These are phyloP conservation scores for Boletellus sp. DNA, from an alignment of 768 basidiomycete species.

Conservation along the genomic window DNA sequence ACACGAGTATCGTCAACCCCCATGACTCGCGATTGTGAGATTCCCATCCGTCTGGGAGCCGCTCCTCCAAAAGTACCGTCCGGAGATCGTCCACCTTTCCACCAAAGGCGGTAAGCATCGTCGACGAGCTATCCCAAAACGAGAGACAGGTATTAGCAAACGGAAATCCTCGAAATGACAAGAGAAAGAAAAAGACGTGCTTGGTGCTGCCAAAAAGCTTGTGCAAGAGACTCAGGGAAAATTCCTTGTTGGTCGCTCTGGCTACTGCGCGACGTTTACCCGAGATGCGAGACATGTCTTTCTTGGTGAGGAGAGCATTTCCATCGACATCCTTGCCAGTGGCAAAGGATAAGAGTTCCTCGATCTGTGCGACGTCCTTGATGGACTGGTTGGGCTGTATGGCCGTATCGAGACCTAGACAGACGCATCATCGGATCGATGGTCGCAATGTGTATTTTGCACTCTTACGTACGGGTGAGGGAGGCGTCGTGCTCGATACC, in stretches of 20 bases:
- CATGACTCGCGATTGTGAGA: conserved; percentile 47
- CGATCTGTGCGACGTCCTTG: conserved; percentile 48
- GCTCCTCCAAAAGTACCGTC: conserved; percentile 58
- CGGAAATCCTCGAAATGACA: background rate
- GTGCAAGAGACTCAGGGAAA: conserved; percentile 48
- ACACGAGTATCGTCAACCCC: conserved; percentile 57
- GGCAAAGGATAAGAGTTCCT: conserved; percentile 56
- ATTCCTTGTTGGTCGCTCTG: conserved; percentile 53
- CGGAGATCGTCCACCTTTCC: conserved; percentile 56
- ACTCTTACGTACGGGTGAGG: conserved; percentile 28
- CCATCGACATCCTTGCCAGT: conserved; percentile 55
- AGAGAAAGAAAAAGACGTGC: conserved; percentile 36
- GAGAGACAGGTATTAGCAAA: background rate
- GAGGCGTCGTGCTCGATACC: conserved; percentile 42
- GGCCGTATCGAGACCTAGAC: conserved; percentile 51
- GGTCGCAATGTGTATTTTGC: no score
- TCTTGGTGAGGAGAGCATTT: conserved; percentile 44
- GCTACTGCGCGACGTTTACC: conserved; percentile 63
- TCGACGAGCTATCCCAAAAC: conserved; percentile 48
- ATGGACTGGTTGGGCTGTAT: conserved; percentile 49
- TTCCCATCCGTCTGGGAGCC: conserved; percentile 71
- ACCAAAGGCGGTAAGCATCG: conserved; percentile 65
- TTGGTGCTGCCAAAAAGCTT: conserved; percentile 67
- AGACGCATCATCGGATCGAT: background rate
- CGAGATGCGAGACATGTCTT: conserved; percentile 57